Evolutionary conservation across 139 green algal genomes (phyloP), one percentile per base, ranked within the genome.

Genomic region (Pseudopediastrum boryanum): DNA sequence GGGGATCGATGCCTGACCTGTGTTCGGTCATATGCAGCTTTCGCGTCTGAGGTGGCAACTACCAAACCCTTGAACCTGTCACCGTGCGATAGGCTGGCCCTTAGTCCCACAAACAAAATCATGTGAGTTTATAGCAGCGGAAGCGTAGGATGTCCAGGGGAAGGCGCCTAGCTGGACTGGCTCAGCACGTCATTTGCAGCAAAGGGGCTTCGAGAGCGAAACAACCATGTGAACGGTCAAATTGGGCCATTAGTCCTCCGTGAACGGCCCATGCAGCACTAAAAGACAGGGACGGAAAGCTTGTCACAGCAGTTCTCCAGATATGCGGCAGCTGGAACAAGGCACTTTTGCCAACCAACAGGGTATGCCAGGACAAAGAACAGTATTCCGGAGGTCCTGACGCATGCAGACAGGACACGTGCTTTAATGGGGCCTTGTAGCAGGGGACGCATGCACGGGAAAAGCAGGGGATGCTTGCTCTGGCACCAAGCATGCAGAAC

Each of bases 71-170:
- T 42, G n/a, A 51, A 61, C 48, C 75, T 87, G 39, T 80, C 85
- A 0, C 72, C 81, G 0, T 75, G 63, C 19, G 77, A 84, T 48
- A 81, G 81, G 72, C 66, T 91, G 6, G 77, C 71, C 25, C 56
- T 87, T 79, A 51, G 54, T 0, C 86, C 86, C 7, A 86, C 68
- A 59, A 77, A 82, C 65, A 77, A 83, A 39, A 91, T 91, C 75
- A 78, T 68, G 84, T 91, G 74, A 73, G 85, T 79, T 16, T 64
- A 27, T 9, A 35, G 25, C 46, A 29, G 1, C 27, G n/a, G 25
- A 16, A 51, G 38, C 7, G 33, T 51, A 16, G 31, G 13, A 16
- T 58, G 23, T 65, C 23, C 23, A 59, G 19, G 41, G 12, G 19
- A 4, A 10, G 6, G 6, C 5, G 19, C 21, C 16, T 29, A 42